Evolutionary conservation across 805 yeast genomes (phyloP), one percentile per base, ranked within the genome.

Genomic region (Yamadazyma olivae): DNA sequence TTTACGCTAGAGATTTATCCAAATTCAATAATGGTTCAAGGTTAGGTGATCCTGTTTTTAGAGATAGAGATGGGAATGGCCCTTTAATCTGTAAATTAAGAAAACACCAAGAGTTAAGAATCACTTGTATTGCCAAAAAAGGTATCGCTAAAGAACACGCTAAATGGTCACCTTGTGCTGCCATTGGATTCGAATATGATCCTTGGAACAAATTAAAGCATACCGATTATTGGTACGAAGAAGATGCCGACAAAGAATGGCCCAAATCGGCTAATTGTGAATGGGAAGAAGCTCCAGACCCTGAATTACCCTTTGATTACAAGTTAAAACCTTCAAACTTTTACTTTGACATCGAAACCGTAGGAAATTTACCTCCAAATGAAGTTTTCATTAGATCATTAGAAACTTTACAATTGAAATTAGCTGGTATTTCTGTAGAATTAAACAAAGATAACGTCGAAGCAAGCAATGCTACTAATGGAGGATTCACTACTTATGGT

Each of bases 151-250:
- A 90, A 59, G 99, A 93, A 59, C 99, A 93, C 57, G 96, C 99
- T 33, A 93, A 93, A 56, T 93, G 99, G 99, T 82, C 93, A 5
- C 97, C 99, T 9, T 84, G 95, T 48, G 76, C 97, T 0, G 98
- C 98, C 16, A 77, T 91, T 37, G 97, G 95, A 14, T 91, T 91
- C 53, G 99, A 91, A 61, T 91, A 91, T 56, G 99, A 91, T 54
- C 99, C 99, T n/a, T 91, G 96, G 95, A 93, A 93, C 64, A 93
- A 91, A 64, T 73, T 93, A 52, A 83, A 85, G 56, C 99, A 93
- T 59, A 93, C 99, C 0, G 96, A 89, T 51, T 86, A 77, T 56
- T 93, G 99, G 99, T 87, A 83, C 58, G 99, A 93, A 64, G 91
- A 81, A 44, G 84, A 80, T 55, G 83, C 86, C 22, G 87, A 78